phyloP scores from a whole-genome alignment of 768 basidiomycete genomes.

The Boletus eberwhitei region DNA sequence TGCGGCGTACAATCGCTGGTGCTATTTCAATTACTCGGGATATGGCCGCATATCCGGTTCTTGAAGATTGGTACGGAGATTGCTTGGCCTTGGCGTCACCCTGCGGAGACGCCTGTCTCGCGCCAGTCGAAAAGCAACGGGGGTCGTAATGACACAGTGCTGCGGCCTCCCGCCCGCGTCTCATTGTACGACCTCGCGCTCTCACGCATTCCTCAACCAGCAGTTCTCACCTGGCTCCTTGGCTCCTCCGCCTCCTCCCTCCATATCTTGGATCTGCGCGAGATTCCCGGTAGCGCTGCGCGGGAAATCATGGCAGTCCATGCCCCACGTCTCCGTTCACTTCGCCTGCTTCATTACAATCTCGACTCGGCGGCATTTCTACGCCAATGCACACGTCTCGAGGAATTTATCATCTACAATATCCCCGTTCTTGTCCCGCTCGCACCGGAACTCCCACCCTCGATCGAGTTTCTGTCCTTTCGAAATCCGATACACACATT shows the following conservation, averaged over 20 bases:
- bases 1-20: slow-evolving; percentile 43
- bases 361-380: slow-evolving; percentile 33
- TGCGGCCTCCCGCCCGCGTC: slow-evolving; percentile 13
- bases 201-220: slow-evolving; percentile 30
- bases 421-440: slow-evolving; percentile 35
- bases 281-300: slow-evolving; percentile 29
- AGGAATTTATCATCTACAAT: slow-evolving; percentile 39
- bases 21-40: slow-evolving; percentile 39
- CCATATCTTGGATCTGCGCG: slow-evolving; percentile 40
- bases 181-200: slow-evolving; percentile 42
- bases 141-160: not conserved
- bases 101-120: slow-evolving; percentile 10
- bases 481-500: slow-evolving; percentile 27
- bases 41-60: slow-evolving; percentile 38
- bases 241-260: slow-evolving; percentile 33
- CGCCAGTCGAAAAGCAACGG: not conserved
- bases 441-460: slow-evolving; percentile 30
- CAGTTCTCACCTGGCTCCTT: slow-evolving; percentile 39
- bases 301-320: slow-evolving; percentile 27
- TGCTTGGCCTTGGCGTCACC: slow-evolving; percentile 30
- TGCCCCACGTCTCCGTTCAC: slow-evolving; percentile 38
- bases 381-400: slow-evolving; percentile 34
- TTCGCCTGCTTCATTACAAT: slow-evolving; percentile 40
- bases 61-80: slow-evolving; percentile 39
- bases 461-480: slow-evolving; percentile 41